Conservation (phyloP, 139 green algal species). For the Eudorina sp. region DNA sequence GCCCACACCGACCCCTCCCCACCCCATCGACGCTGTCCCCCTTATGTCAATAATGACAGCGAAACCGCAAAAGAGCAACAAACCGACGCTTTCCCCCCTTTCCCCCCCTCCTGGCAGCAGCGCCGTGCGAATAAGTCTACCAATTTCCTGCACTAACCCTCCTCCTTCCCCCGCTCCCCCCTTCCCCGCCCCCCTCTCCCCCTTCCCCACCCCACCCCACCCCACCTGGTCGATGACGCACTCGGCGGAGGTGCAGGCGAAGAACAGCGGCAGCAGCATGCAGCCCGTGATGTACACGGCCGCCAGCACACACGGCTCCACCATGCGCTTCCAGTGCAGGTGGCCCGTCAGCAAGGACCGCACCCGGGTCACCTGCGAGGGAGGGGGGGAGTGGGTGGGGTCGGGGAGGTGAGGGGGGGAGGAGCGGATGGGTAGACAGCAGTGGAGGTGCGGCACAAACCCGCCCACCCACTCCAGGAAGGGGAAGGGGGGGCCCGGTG, state of each 20-base stretch:
- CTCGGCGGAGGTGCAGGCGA: slow-evolving; percentile 81
- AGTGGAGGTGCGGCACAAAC: too few relatives aligned
- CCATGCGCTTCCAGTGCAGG: slow-evolving; percentile 65
- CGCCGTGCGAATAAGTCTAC: too few relatives aligned
- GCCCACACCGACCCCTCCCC: too few relatives aligned
- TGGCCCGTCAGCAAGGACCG: slow-evolving; percentile 42
- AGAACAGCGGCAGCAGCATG: slow-evolving; percentile 89
- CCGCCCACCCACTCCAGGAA: too few relatives aligned
- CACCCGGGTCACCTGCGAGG: slow-evolving; percentile 52
- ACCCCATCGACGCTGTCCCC: too few relatives aligned
- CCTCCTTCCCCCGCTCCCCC: too few relatives aligned
- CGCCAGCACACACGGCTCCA: slow-evolving; percentile 83
- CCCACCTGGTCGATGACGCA: slow-evolving; percentile 67
- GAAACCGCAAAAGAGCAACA: too few relatives aligned
- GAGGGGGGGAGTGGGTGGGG: background rate
- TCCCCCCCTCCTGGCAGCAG: too few relatives aligned
- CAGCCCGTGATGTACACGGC: slow-evolving; percentile 82
- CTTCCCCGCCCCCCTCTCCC: background rate
- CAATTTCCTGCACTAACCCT: too few relatives aligned
- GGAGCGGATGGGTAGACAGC: background rate
- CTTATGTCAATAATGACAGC: too few relatives aligned
- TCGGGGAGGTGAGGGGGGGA: background rate
- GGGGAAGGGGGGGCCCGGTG: too few relatives aligned
- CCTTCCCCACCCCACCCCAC: background rate
- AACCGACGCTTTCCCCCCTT: too few relatives aligned